A percentile compares a stretch with the other conserved stretches of the same genome.
phyloP scores from a whole-genome alignment of 306 rosid genomes.

The Rosa persica region DNA sequence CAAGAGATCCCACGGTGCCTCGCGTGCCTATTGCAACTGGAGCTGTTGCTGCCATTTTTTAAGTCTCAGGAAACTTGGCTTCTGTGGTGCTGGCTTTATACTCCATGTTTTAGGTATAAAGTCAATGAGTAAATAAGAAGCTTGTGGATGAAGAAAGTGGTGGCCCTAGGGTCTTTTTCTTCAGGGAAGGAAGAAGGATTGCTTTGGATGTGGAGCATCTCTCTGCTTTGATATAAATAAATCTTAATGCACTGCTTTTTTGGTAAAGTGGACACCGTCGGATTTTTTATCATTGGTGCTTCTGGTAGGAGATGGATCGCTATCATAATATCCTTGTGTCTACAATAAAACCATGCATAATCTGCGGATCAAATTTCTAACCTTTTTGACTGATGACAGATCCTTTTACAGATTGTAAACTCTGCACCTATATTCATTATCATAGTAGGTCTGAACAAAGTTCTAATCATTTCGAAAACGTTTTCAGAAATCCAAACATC shows the following conservation, averaged over 20 bases:
- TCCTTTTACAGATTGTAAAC: conserved; percentile 15
- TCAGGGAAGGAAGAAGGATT: conserved; percentile 24
- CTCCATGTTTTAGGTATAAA: conserved; percentile 25
- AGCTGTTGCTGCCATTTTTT: conserved; percentile 56
- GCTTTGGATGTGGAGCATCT: conserved; percentile 45
- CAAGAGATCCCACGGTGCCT: conserved; percentile 78
- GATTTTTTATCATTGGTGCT: conserved; percentile 47
- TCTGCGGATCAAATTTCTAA: conserved; percentile 29
- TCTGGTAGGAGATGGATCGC: conserved; percentile 28
- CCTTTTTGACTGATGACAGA: conserved; percentile 33
- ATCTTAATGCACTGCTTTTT: conserved; percentile 43
- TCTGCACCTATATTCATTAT: conserved; percentile 13
- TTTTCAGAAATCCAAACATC: conserved; percentile 2
- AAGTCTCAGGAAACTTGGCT: conserved; percentile 31
- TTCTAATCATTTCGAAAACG: background rate
- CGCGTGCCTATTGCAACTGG: conserved; percentile 78
- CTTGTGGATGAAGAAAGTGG: conserved; percentile 50
- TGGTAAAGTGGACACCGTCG: conserved; percentile 38
- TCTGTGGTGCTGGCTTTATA: conserved; percentile 35
- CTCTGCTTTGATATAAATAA: conserved; percentile 25
- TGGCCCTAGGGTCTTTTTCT: conserved; percentile 24
- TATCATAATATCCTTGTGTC: conserved; percentile 31
- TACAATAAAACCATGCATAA: conserved; percentile 31
- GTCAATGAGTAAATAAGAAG: conserved; percentile 23
- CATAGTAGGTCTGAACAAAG: conserved; percentile 4